These are phyloP conservation scores for Thelonectria olida DNA, from an alignment of 2,329 filamentous ascomycete species.

Conservation along the genomic window DNA sequence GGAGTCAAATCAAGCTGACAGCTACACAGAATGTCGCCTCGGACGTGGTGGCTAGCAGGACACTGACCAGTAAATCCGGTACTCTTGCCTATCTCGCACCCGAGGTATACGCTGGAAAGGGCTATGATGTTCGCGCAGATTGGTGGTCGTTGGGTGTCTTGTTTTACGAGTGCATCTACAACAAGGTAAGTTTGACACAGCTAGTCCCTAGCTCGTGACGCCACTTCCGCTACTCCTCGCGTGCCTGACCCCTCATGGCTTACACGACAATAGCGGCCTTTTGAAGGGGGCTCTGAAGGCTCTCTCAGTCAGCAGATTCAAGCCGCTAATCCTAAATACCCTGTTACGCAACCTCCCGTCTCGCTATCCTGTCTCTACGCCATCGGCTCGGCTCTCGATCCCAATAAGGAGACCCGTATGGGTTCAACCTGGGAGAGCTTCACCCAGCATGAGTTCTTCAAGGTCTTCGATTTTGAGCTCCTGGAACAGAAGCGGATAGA, in stretches of 20 bases:
- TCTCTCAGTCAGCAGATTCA: conserved; percentile 82
- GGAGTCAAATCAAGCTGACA: conserved; percentile 28
- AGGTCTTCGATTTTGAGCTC: conserved; percentile 81
- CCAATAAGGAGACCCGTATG: conserved; percentile 81
- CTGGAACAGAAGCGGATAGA: conserved; percentile 88
- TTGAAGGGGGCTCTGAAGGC: conserved; percentile 88
- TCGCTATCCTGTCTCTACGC: conserved; percentile 89
- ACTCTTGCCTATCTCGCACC: conserved; percentile 95
- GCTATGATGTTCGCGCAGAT: conserved; percentile 90
- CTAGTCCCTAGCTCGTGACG: conserved; percentile 41
- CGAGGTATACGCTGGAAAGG: conserved; percentile 90
- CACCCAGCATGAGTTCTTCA: conserved; percentile 89
- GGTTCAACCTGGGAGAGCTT: conserved; percentile 90
- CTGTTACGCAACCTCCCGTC: conserved; percentile 91
- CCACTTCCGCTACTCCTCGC: background rate
- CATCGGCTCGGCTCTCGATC: conserved; percentile 83
- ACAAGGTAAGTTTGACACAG: conserved; percentile 72
- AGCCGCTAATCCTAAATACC: conserved; percentile 84
- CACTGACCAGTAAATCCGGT: conserved; percentile 93
- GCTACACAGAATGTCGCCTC: conserved; percentile 91
- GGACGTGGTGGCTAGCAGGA: conserved; percentile 83
- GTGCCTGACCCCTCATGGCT: conserved; percentile 14
- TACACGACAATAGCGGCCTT: conserved; percentile 74
- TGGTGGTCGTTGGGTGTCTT: conserved; percentile 99
- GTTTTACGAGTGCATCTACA: conserved; percentile 99